Conservation (phyloP, 202 grass and related monocot species). For the Hordeum pubiflorum region DNA sequence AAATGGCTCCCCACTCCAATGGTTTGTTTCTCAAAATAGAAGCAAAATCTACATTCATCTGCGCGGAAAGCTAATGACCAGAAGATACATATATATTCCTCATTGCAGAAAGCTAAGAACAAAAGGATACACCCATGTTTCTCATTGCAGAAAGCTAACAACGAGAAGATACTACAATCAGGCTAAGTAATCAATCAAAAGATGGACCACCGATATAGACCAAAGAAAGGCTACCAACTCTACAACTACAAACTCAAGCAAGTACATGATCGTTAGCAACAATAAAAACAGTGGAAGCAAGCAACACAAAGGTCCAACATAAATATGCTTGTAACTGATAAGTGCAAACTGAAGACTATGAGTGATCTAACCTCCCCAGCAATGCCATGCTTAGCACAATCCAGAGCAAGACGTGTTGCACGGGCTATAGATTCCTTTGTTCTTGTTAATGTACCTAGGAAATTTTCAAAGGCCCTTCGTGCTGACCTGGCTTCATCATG, state of each 20-base stretch:
- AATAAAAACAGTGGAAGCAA: background rate
- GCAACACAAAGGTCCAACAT: slow-evolving; percentile 15
- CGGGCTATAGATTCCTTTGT: slow-evolving; percentile 92
- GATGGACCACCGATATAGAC: background rate
- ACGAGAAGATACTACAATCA: slow-evolving; percentile 5
- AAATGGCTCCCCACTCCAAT: background rate
- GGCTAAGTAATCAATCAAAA: slow-evolving; percentile 13
- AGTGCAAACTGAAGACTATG: slow-evolving; percentile 21
- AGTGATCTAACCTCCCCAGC: slow-evolving; percentile 75
- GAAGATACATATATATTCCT: background rate
- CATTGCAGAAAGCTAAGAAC: background rate
- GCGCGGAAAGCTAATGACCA: background rate
- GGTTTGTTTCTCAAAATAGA: background rate
- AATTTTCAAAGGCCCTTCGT: slow-evolving; percentile 66
- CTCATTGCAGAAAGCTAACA: background rate
- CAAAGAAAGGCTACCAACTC: slow-evolving; percentile 14
- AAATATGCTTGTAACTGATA: slow-evolving; percentile 16
- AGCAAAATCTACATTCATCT: background rate
- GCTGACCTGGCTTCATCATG: slow-evolving; percentile 60
- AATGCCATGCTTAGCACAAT: slow-evolving; percentile 90
- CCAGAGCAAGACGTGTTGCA: slow-evolving; percentile 87
- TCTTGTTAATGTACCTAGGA: slow-evolving; percentile 71
- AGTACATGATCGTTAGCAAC: slow-evolving; percentile 6
- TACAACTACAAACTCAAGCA: slow-evolving; percentile 26
- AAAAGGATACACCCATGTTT: background rate